phyloP scores from a whole-genome alignment of 257 asterid genomes.

The Jasminum sambac region DNA sequence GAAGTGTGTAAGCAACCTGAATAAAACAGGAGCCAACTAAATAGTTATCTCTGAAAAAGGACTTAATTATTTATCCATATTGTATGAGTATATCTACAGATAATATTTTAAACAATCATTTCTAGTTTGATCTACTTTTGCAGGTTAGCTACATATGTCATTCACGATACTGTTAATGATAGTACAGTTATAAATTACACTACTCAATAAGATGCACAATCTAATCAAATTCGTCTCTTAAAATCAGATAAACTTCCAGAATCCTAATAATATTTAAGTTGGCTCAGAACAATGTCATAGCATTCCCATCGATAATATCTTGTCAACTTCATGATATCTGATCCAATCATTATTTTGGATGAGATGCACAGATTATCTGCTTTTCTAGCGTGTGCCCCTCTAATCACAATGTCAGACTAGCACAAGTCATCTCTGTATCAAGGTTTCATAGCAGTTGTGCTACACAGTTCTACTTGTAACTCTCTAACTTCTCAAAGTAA shows the following conservation, averaged over 20 bases:
- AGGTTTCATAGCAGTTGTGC: not conserved
- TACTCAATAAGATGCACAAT: not conserved
- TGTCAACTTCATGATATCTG: not conserved
- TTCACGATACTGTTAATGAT: not conserved
- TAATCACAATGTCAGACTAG: not conserved
- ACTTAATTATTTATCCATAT: conserved; percentile 2
- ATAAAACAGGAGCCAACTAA: not conserved
- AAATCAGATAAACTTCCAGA: conserved; percentile 5
- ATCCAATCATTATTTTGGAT: not conserved
- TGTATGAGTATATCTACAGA: conserved; percentile 14
- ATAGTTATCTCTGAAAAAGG: not conserved
- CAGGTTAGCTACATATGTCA: not conserved
- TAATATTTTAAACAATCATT: conserved; percentile 3
- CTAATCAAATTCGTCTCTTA: not conserved
- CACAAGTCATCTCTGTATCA: not conserved
- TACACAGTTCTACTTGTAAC: not conserved
- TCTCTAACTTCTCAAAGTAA: not conserved
- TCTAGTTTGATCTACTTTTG: not conserved
- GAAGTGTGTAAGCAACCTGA: not conserved
- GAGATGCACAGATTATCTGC: not conserved
- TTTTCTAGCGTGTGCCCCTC: not conserved
- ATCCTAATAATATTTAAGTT: not conserved
- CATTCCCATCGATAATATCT: not conserved
- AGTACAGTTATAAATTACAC: not conserved
- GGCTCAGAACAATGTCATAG: conserved; percentile 3